Evolutionary conservation across 352 stramenopile genomes (phyloP), one percentile per base, ranked within the genome.

Genomic region (Phytophthora ramorum): DNA sequence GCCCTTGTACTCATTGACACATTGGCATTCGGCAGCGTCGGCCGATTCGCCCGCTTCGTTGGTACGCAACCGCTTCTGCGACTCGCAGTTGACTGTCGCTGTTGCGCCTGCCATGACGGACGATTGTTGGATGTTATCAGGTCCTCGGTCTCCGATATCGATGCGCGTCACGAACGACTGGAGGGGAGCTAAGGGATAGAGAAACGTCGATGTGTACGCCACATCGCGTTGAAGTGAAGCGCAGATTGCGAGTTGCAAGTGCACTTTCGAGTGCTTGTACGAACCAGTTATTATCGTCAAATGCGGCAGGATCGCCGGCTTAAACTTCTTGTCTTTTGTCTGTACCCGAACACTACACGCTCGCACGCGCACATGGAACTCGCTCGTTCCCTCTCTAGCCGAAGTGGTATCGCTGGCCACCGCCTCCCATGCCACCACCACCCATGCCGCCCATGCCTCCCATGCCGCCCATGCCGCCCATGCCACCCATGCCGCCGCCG

Each of bases 331-430:
- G 57, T 69, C 48, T 59, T 30, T 48, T 56, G 59, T 68, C 51
- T 73, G 66, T 51, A 72, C 61, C 47, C 53, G 40, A 76, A 58
- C 57, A 69, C 41, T 69, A 76, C 57, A 63, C 46, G 63, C 64
- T 63, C 49, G 61, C 57, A 63, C 30, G 49, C 38, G 40, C 45
- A 58, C 35, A 50, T 43, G 30, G 22, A 66, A 43, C 48, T 56
- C 47, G 53, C 51, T 60, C 48, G 17, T 70, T 57, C 28, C 66
- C 55, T 64, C 56, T 76, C 75, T 89, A 93, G 63, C 85, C 83
- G 63, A 93, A 93, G 69, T 93, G 85, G 83, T 91, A 93, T 75
- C 85, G 80, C 65, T 90, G 80, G 53, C 83, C 83, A 28, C 78
- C 78, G n/a, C 76, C 68, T 12, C 75, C 75, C 66, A 73, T 73